phyloP scores from a whole-genome alignment of 1,284 basidiomycete species.

The Agaricales sp. region DNA sequence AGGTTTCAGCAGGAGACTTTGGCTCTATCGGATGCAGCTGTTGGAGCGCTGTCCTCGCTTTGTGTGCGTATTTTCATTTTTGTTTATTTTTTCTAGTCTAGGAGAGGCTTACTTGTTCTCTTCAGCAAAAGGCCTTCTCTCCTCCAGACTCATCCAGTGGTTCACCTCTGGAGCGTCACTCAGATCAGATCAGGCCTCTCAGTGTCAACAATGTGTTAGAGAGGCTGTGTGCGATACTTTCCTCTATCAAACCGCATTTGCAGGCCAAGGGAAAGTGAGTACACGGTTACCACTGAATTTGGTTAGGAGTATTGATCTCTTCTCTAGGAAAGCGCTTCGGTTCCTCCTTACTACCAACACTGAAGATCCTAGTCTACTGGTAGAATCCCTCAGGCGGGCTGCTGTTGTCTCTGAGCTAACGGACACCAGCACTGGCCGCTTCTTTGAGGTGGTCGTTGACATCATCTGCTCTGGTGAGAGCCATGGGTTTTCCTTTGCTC shows the following conservation, averaged over 20 bases:
- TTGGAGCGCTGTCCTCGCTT: constrained; percentile 78
- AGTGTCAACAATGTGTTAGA: constrained; percentile 46
- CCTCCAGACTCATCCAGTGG: constrained; percentile 47
- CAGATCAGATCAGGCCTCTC: constrained; percentile 43
- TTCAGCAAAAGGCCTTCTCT: constrained; percentile 64
- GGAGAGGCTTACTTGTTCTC: constrained; percentile 7
- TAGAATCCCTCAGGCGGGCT: constrained; percentile 63
- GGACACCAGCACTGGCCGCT: constrained; percentile 46
- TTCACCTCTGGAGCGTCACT: constrained; percentile 50
- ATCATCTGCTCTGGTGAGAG: constrained; percentile 50
- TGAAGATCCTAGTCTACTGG: constrained; percentile 51
- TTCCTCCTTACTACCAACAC: constrained; percentile 59
- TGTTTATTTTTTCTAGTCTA: background rate
- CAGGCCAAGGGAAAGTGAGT: constrained; percentile 55
- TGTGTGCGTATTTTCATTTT: constrained; percentile 46
- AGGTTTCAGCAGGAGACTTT: constrained; percentile 68
- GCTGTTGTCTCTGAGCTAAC: constrained; percentile 52
- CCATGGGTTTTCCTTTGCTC: constrained; percentile 63
- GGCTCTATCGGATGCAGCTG: constrained; percentile 66
- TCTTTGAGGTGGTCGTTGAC: constrained; percentile 77
- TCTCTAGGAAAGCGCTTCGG: constrained; percentile 63
- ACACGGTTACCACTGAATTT: background rate
- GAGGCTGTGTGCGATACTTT: constrained; percentile 55
- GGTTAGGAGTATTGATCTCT: constrained; percentile 8
- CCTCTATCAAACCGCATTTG: constrained; percentile 40